These are phyloP conservation scores for Musa itinerans DNA, from an alignment of 176 grass and related monocot species.

Conservation along the genomic window DNA sequence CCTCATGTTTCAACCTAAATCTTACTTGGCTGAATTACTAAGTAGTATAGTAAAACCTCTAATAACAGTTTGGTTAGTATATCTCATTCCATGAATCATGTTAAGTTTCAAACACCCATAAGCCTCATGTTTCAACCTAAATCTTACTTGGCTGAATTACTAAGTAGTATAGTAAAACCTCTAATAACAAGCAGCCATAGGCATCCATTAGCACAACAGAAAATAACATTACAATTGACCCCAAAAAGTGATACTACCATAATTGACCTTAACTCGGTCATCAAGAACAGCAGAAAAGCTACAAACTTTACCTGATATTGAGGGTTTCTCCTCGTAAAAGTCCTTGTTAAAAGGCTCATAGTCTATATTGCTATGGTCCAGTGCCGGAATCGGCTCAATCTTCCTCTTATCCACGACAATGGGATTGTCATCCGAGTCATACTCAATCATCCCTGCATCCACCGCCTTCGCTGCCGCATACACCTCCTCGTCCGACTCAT, in stretches of 20 bases:
- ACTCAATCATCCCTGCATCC: slow-evolving; percentile 81
- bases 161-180: neutral
- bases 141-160: neutral
- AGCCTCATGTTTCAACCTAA: neutral
- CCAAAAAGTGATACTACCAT: neutral
- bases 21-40: neutral
- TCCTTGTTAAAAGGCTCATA: slow-evolving; percentile 80
- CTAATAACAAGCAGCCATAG: neutral
- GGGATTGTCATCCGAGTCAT: slow-evolving; percentile 88
- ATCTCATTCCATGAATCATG: no score
- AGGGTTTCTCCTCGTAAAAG: slow-evolving; percentile 89
- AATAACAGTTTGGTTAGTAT: neutral
- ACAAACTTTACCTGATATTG: slow-evolving; percentile 57
- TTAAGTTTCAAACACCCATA: neutral
- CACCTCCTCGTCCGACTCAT: slow-evolving; percentile 92
- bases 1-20: neutral
- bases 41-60: neutral
- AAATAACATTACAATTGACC: neutral
- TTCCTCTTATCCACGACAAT: slow-evolving; percentile 91
- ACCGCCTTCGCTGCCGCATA: slow-evolving; percentile 95
- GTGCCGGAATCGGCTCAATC: slow-evolving; percentile 74
- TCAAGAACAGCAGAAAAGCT: slow-evolving; percentile 3
- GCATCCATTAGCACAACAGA: neutral
- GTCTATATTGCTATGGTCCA: slow-evolving; percentile 70
- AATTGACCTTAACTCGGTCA: neutral